A percentile compares a stretch with the other conserved stretches of the same genome.
These are phyloP conservation scores for Lentinula boryana DNA, from an alignment of 768 basidiomycete species.

Conservation along the genomic window DNA sequence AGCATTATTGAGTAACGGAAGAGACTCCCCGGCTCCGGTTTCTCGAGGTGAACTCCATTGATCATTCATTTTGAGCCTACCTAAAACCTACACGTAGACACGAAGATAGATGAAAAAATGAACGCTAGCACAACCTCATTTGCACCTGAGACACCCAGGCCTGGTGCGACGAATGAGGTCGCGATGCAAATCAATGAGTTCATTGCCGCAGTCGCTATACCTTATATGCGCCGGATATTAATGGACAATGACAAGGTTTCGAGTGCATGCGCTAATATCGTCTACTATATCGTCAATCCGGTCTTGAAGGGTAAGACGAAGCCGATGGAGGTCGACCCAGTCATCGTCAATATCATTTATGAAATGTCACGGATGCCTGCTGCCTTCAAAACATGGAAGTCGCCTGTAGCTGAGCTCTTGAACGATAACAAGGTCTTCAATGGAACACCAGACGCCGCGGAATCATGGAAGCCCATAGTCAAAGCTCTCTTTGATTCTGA, in stretches of 20 bases:
- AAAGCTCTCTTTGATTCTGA: slow-evolving; percentile 81
- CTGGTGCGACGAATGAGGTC: slow-evolving; percentile 34
- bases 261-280: slow-evolving; percentile 74
- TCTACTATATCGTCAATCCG: slow-evolving; percentile 79
- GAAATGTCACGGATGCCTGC: slow-evolving; percentile 78
- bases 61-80: neutral
- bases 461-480: slow-evolving; percentile 72
- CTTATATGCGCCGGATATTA: slow-evolving; percentile 72
- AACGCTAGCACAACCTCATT: slow-evolving; percentile 37
- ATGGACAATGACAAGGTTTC: slow-evolving; percentile 80
- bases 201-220: slow-evolving; percentile 62
- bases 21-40: slow-evolving; percentile 63
- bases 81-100: slow-evolving; percentile 20
- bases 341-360: slow-evolving; percentile 59
- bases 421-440: slow-evolving; percentile 88
- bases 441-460: slow-evolving; percentile 47
- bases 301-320: slow-evolving; percentile 72
- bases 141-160: slow-evolving; percentile 24
- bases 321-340: slow-evolving; percentile 73
- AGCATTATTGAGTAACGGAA: slow-evolving; percentile 51
- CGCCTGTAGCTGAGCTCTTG: slow-evolving; percentile 73
- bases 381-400: slow-evolving; percentile 80
- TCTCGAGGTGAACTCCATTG: slow-evolving; percentile 8
- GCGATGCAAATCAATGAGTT: slow-evolving; percentile 65
- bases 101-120: slow-evolving; percentile 57